A percentile compares a stretch with the other conserved stretches of the same genome.
Evolutionary conservation across 768 basidiomycete genomes (phyloP).

Genomic region (Xanthoconium stramineum): DNA sequence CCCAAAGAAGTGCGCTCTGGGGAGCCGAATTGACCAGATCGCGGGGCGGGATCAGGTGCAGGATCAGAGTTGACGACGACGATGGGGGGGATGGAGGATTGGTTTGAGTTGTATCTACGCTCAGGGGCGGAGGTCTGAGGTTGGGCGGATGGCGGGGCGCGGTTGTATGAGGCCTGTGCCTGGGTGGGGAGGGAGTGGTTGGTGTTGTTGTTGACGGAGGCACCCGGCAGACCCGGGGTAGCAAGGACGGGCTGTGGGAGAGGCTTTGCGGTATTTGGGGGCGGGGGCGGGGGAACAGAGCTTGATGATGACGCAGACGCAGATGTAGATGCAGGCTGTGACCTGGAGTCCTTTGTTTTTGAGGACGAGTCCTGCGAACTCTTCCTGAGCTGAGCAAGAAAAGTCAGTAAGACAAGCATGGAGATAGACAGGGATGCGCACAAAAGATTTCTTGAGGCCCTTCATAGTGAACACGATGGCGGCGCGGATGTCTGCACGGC

Average conservation of each 20-base stretch:
- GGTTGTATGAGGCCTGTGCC: conserved; percentile 38
- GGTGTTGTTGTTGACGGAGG: conserved; percentile 33
- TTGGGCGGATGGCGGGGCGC: conserved; percentile 41
- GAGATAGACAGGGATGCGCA: conserved; percentile 34
- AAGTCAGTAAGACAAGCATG: conserved; percentile 21
- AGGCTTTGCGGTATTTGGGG: conserved; percentile 63
- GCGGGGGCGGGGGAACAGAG: conserved; percentile 53
- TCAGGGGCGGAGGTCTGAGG: conserved; percentile 45
- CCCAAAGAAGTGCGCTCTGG: conserved; percentile 48
- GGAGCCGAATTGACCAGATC: conserved; percentile 39
- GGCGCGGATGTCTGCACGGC: conserved; percentile 7
- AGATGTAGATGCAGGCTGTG: conserved; percentile 33
- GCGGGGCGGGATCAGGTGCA: conserved; percentile 44
- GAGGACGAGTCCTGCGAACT: conserved; percentile 64
- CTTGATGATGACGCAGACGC: too few species aligned
- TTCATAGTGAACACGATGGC: conserved; percentile 52
- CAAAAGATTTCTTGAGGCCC: conserved; percentile 80
- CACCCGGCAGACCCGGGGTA: conserved; percentile 34
- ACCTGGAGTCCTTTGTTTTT: conserved; percentile 66
- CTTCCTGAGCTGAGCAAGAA: conserved; percentile 57
- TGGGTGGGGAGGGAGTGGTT: conserved; percentile 43
- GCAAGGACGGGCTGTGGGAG: conserved; percentile 51
- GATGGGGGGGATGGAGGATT: conserved; percentile 68
- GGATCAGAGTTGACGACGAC: conserved; percentile 82
- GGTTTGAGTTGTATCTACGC: conserved; percentile 48